Base-by-base conservation (phyloP, 2,329 filamentous ascomycete species). In the Fonsecaea erecta region DNA sequence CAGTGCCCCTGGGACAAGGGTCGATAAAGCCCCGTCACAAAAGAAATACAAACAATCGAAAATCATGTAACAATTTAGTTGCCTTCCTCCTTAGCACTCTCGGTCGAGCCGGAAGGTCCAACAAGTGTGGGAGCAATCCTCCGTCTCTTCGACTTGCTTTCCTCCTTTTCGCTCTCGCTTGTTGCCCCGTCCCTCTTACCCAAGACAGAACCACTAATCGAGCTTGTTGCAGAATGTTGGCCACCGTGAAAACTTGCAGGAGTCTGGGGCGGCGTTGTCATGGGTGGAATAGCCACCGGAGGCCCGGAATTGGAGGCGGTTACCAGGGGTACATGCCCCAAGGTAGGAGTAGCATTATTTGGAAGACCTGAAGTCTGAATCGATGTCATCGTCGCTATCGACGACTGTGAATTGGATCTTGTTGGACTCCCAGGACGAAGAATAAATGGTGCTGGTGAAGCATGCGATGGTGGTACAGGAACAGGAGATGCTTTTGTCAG, bases 181-280 rank as follows among this genome's bases (percentile, higher is more conserved):
- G 76, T 70, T 11, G 76, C 71, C 4, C 73, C 73, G 62, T 84
- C 81, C 66, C 84, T 76, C 73, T 86, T 85, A 0, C 83, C 81
- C n/a, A 83, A 73, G 1, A 85, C 82, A 63, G 83, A 86, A 28
- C 80, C 80, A 69, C 80, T 83, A 30, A 82, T 77, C n/a, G 81
- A 81, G 69, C 81, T 84, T 52, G 82, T 81, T 4, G 85, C 83
- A 72, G 85, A 86, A 57, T 86, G 84, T 5, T 68, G 64, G 12
- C 71, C 68, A 62, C 77, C 75, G 26, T 74, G 77, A 3, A 77
- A 75, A 34, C 80, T 78, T 64, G 85, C 80, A 5, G 94, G 94
- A 2, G 94, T 98, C 76, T 96, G 90, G 0, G 94, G 95, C 1
- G 95, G 94, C 7, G 94, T 97, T 40, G 91, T 92, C 72, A 96